Conservation (phyloP, 73 alveolate genomes). For the Paramecium primaurelia region DNA sequence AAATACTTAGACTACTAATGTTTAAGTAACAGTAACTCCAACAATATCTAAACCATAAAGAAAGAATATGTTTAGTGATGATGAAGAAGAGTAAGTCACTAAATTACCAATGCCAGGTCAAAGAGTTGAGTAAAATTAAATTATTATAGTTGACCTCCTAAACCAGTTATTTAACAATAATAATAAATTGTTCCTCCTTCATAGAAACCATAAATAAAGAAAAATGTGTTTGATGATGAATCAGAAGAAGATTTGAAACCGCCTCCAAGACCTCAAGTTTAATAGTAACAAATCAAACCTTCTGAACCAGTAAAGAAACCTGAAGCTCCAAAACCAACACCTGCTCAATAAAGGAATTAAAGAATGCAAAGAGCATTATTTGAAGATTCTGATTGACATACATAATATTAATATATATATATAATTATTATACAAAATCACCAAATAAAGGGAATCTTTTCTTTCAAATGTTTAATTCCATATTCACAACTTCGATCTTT, state of each 20-base stretch:
- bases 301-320: background rate
- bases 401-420: background rate
- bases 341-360: background rate
- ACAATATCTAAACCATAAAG: background rate
- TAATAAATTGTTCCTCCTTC: background rate
- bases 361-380: slow-evolving; percentile 6
- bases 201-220: background rate
- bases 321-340: slow-evolving; percentile 25
- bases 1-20: background rate
- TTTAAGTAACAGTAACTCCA: background rate
- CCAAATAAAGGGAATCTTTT: slow-evolving; percentile 60
- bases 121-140: background rate
- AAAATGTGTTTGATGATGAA: background rate
- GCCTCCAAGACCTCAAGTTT: background rate
- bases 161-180: background rate
- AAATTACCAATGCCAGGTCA: background rate
- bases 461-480: slow-evolving; percentile 57
- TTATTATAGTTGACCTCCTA: background rate
- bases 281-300: background rate
- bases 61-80: slow-evolving; percentile 22
- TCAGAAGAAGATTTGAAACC: slow-evolving; percentile 3
- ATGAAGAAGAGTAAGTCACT: background rate
- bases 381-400: background rate
- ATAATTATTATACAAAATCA: slow-evolving; percentile 11
- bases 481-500: slow-evolving; percentile 56